Evolutionary conservation across 805 yeast species (phyloP), one percentile per base, ranked within the genome.

Genomic region (Starmerella scarabaei): DNA sequence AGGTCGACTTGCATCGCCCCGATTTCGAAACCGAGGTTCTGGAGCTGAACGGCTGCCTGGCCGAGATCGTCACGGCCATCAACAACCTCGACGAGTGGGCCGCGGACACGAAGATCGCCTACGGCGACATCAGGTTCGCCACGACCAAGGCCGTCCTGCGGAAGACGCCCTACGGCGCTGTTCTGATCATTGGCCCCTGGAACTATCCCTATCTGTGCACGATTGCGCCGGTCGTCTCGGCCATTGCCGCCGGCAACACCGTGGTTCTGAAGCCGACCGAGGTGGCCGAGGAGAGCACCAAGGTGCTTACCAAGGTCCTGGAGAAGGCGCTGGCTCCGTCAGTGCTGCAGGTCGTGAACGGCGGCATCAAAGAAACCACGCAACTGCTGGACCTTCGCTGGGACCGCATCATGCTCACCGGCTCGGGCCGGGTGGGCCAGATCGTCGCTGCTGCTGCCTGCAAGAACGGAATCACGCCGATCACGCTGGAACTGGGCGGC

Each of bases 371-470:
- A 4, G 83, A 74, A 59, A 67, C 88, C 3, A 68, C 74, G 3
- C 67, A 50, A 18, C 60, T 83, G 38, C 67, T 82, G 51, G 64
- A 72, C 26, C 73, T 69, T 47, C 76, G 72, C 52, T 82, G 74
- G 53, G 95, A 85, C 61, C 76, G 80, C 59, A 83, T 88, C 44
- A 66, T 85, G 59, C 81, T 79, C 59, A 88, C 97, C 3, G 97
- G 97, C 15, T 76, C 80, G 30, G 68, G 72, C 18, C 56, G 56
- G 18, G 93, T 85, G 21, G 97, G 94, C 17, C 72, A 69, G 27
- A 72, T 82, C 38, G 73, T 88, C 26, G 78, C 88, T 20, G 63
- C 66, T 43, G 80, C 80, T 33, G 95, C 96, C 1, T 91, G 88
- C n/a, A 75, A 81, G 60, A 70, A 72, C 17, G 12, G 12, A 12